phyloP scores from a whole-genome alignment of 2,329 filamentous ascomycete genomes.

The Diaporthe nobilis region DNA sequence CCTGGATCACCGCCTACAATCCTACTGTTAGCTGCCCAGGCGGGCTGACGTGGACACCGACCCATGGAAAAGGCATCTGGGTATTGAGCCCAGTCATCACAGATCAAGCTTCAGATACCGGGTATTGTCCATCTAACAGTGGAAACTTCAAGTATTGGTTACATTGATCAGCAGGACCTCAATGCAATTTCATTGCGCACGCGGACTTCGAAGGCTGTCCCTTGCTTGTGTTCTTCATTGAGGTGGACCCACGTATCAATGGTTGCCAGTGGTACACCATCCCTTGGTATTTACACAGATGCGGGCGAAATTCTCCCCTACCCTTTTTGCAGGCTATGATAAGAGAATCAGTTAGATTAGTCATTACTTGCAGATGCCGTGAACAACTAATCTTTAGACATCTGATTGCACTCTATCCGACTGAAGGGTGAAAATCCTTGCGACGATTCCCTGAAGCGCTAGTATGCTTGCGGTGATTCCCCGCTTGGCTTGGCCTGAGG shows the following conservation, averaged over 20 bases:
- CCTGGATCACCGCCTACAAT: not conserved
- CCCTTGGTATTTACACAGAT: not conserved
- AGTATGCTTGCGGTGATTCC: not conserved
- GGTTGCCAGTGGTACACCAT: not conserved
- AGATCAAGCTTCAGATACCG: not conserved
- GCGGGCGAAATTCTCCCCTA: not conserved
- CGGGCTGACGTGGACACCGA: not conserved
- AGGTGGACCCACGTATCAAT: not conserved
- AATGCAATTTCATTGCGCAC: too few relatives aligned
- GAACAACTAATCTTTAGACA: not conserved
- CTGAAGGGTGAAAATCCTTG: not conserved
- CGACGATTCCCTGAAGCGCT: not conserved
- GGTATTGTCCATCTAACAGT: not conserved
- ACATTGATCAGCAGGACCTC: too few relatives aligned
- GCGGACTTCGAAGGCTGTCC: too few relatives aligned
- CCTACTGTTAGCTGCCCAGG: not conserved
- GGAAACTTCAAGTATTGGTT: too few relatives aligned
- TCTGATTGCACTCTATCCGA: not conserved
- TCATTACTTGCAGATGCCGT: not conserved
- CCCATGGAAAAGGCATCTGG: not conserved
- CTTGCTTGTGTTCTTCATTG: not conserved
- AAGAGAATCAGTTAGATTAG: not conserved
- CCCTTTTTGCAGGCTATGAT: not conserved
- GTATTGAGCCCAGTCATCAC: too few relatives aligned
- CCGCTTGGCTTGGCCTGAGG: not conserved